These are phyloP conservation scores for Malus asiatica DNA, from an alignment of 306 rosid species.

Conservation along the genomic window DNA sequence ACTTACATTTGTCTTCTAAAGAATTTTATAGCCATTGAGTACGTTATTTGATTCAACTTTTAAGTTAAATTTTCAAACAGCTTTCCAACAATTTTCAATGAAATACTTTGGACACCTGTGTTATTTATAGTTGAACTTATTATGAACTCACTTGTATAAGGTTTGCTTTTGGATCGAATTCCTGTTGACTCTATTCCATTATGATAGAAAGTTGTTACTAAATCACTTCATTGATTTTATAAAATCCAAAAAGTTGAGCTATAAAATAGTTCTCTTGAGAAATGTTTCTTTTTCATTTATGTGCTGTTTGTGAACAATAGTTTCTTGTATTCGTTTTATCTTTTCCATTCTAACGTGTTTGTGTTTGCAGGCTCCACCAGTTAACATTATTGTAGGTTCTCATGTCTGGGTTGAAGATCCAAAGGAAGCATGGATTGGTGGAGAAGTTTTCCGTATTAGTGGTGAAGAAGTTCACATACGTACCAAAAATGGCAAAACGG, in stretches of 20 bases:
- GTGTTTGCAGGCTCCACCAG: conserved; percentile 81
- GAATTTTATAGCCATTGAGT: neutral
- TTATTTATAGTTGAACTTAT: neutral
- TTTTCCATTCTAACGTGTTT: conserved; percentile 17
- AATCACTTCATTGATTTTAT: neutral
- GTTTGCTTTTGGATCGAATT: neutral
- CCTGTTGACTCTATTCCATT: neutral
- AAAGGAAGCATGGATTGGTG: conserved; percentile 81
- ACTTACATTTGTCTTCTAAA: neutral
- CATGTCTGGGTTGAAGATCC: conserved; percentile 99
- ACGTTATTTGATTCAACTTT: neutral
- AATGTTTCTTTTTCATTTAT: neutral
- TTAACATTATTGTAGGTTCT: conserved; percentile 91
- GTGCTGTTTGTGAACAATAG: neutral
- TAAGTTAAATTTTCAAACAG: neutral
- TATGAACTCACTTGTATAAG: neutral
- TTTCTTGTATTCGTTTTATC: conserved; percentile 10
- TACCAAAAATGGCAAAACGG: conserved; percentile 61
- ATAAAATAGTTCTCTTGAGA: neutral
- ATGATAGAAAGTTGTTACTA: neutral
- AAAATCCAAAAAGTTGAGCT: neutral
- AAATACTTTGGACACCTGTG: neutral
- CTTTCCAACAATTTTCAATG: neutral
- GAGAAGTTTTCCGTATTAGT: conserved; percentile 77
- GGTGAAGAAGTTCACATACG: conserved; percentile 74